These are phyloP conservation scores for Entomortierella parvispora DNA, from an alignment of 192 early-diverging fungal genomes.

Conservation along the genomic window DNA sequence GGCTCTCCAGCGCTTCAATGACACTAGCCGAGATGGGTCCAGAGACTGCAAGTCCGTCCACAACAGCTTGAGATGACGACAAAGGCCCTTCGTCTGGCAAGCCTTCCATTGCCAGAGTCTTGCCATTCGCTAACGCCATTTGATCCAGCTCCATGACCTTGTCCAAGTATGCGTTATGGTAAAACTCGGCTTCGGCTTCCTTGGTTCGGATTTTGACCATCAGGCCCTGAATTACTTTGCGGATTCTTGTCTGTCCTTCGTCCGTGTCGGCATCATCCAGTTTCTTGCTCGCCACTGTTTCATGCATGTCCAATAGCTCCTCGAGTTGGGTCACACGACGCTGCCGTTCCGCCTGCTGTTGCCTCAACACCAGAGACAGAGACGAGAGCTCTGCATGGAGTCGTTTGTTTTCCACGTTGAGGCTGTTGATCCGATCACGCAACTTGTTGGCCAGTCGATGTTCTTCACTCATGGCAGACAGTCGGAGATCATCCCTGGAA, in stretches of 20 bases:
- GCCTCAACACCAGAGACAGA: slow-evolving; percentile 21
- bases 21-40: slow-evolving; percentile 1
- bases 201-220: slow-evolving; percentile 47
- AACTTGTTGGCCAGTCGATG: slow-evolving; percentile 39
- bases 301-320: slow-evolving; percentile 45
- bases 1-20: slow-evolving; percentile 32
- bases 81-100: slow-evolving; percentile 2
- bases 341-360: slow-evolving; percentile 41
- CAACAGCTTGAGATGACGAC: slow-evolving; percentile 1
- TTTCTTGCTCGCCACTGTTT: slow-evolving; percentile 13
- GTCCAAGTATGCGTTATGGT: slow-evolving; percentile 51
- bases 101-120: slow-evolving; percentile 12
- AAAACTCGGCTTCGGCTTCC: slow-evolving; percentile 50
- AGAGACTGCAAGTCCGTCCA: slow-evolving; percentile 5
- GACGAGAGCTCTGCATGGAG: slow-evolving; percentile 34
- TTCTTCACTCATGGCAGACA: slow-evolving; percentile 32
- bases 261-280: slow-evolving; percentile 38
- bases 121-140: slow-evolving; percentile 38
- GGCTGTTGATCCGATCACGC: slow-evolving; percentile 35
- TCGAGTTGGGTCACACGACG: slow-evolving; percentile 37
- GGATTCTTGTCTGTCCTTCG: slow-evolving; percentile 40
- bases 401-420: slow-evolving; percentile 44
- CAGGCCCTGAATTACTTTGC: slow-evolving; percentile 49
- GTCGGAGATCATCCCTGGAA: slow-evolving; percentile 28
- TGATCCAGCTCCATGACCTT: slow-evolving; percentile 49